A percentile compares a stretch with the other conserved stretches of the same genome.
phyloP scores from a whole-genome alignment of 2,329 filamentous ascomycete genomes.

The Aspergillus nomiae region DNA sequence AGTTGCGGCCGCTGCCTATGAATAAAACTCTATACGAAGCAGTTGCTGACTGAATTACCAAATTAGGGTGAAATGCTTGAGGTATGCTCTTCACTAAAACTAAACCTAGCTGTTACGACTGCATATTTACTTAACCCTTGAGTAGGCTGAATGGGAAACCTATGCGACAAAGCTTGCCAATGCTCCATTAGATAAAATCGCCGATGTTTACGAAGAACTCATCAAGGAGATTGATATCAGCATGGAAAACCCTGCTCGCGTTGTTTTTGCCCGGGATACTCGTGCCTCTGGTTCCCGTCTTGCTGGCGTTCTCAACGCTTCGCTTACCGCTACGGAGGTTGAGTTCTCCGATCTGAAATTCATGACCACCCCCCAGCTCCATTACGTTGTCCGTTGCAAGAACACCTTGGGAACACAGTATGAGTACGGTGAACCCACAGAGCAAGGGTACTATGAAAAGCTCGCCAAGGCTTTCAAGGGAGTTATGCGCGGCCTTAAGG shows the following conservation, averaged over 20 bases:
- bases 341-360: constrained; percentile 84
- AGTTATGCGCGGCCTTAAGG: constrained; percentile 75
- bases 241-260: constrained; percentile 68
- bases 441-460: constrained; percentile 95
- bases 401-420: constrained; percentile 89
- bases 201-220: constrained; percentile 74
- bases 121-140: constrained; percentile 23
- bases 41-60: constrained; percentile 2
- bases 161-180: constrained; percentile 91
- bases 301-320: constrained; percentile 75
- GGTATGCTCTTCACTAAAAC: constrained; percentile 51
- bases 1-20: constrained; percentile 13
- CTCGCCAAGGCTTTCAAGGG: constrained; percentile 79
- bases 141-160: constrained; percentile 78
- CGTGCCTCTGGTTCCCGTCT: constrained; percentile 87
- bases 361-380: constrained; percentile 94
- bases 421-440: constrained; percentile 84
- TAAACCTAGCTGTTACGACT: not conserved
- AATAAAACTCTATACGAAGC: not conserved
- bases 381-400: constrained; percentile 91
- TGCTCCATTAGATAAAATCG: constrained; percentile 72
- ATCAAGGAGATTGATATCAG: constrained; percentile 76
- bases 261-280: constrained; percentile 90
- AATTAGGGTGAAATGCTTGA: constrained; percentile 87
- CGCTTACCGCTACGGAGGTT: constrained; percentile 73